These are phyloP conservation scores for Pseudohyphozyma bogoriensis DNA, from an alignment of 768 basidiomycete species.

Conservation along the genomic window DNA sequence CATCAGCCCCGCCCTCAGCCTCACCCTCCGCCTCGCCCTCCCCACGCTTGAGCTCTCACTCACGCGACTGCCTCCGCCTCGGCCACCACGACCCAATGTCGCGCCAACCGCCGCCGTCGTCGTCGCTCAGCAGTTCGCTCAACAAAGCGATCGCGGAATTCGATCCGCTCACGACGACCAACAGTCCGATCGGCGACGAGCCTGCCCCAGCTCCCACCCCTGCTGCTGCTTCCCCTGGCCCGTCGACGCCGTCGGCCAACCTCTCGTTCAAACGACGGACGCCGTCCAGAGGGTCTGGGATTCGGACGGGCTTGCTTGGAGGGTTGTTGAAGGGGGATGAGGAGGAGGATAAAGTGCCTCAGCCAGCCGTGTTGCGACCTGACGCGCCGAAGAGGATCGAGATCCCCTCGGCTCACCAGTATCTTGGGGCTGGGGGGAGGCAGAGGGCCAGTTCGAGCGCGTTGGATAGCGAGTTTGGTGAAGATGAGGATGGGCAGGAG, in stretches of 20 bases:
- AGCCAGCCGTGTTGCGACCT: neutral
- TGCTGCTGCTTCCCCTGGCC: neutral
- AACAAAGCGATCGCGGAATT: neutral
- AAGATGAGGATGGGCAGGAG: neutral
- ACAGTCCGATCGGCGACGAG: neutral
- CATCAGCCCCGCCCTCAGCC: too few species aligned
- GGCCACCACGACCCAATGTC: neutral
- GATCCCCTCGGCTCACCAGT: neutral
- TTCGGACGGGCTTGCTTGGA: neutral
- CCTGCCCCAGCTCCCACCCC: neutral
- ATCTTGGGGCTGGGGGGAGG: too few species aligned
- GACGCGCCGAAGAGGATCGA: constrained; percentile 1
- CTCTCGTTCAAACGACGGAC: constrained; percentile 1
- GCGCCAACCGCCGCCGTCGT: neutral
- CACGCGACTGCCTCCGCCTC: neutral
- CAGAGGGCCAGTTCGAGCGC: neutral
- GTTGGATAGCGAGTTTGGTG: neutral
- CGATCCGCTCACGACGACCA: neutral
- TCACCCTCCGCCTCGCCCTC: too few species aligned
- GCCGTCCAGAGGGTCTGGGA: neutral
- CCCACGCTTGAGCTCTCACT: neutral
- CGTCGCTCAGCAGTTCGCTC: neutral
- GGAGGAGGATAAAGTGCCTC: neutral
- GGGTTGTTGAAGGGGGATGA: neutral
- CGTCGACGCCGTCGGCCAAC: neutral